Evolutionary conservation across 768 basidiomycete genomes (phyloP).

Genomic region (Suillus clintonianus): DNA sequence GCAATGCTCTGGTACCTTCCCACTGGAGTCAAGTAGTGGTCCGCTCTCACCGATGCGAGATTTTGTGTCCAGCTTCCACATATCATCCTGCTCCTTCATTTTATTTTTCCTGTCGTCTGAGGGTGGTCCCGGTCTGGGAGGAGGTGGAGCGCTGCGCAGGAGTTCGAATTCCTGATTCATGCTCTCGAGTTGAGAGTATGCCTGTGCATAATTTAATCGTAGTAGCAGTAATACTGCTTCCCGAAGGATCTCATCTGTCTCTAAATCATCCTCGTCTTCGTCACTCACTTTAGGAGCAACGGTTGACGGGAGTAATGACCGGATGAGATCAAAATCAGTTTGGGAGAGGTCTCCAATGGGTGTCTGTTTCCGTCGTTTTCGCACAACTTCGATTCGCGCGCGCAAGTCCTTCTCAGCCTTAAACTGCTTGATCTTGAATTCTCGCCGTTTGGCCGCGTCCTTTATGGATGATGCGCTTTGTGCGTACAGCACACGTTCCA

Average conservation of each 20-base stretch:
- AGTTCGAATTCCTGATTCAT: constrained; percentile 74
- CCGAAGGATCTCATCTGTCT: constrained; percentile 66
- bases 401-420: constrained; percentile 83
- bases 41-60: constrained; percentile 49
- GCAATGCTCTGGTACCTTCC: constrained; percentile 56
- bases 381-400: constrained; percentile 60
- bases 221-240: constrained; percentile 71
- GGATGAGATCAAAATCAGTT: constrained; percentile 64
- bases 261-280: constrained; percentile 50
- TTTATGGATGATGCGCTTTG: constrained; percentile 47
- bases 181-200: constrained; percentile 65
- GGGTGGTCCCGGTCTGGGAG: constrained; percentile 30
- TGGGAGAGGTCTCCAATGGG: constrained; percentile 32
- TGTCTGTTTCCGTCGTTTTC: constrained; percentile 51
- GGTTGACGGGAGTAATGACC: constrained; percentile 55
- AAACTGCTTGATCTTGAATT: constrained; percentile 90
- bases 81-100: constrained; percentile 48
- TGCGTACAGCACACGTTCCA: constrained; percentile 57
- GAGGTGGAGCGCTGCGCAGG: constrained; percentile 54
- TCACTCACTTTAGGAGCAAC: constrained; percentile 13
- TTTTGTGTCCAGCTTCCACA: constrained; percentile 75
- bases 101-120: constrained; percentile 42
- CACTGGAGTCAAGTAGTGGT: constrained; percentile 70
- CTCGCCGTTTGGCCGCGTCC: constrained; percentile 74
- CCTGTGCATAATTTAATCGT: constrained; percentile 70